These are phyloP conservation scores for Fraxinus americana DNA, from an alignment of 257 asterid genomes.

Conservation along the genomic window DNA sequence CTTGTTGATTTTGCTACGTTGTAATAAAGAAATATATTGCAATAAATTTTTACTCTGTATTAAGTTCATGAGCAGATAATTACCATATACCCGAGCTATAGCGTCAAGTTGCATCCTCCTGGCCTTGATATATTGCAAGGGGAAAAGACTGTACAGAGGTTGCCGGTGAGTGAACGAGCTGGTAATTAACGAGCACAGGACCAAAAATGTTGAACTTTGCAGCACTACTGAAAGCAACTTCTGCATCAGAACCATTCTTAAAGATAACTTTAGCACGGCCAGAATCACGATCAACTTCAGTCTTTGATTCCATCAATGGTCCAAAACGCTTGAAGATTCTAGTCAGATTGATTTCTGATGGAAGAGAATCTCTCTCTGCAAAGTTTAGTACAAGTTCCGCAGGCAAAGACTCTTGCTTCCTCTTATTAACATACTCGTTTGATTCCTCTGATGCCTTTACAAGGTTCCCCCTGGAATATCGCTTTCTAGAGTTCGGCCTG, in stretches of 20 bases:
- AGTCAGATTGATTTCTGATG: slow-evolving; percentile 74
- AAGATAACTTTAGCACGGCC: slow-evolving; percentile 82
- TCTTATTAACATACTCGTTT: slow-evolving; percentile 47
- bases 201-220: slow-evolving; percentile 79
- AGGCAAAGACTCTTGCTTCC: slow-evolving; percentile 66
- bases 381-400: slow-evolving; percentile 84
- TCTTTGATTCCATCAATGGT: slow-evolving; percentile 84
- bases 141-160: slow-evolving; percentile 58
- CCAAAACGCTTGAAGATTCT: slow-evolving; percentile 93
- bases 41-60: neutral
- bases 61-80: slow-evolving; percentile 26
- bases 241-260: slow-evolving; percentile 92
- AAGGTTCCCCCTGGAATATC: slow-evolving; percentile 46
- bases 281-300: slow-evolving; percentile 72
- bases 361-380: slow-evolving; percentile 58
- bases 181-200: slow-evolving; percentile 65
- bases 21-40: neutral
- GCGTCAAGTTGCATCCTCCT: slow-evolving; percentile 52
- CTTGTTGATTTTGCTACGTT: neutral
- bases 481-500: slow-evolving; percentile 57
- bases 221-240: slow-evolving; percentile 80
- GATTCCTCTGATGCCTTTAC: slow-evolving; percentile 36
- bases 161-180: slow-evolving; percentile 75
- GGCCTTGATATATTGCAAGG: slow-evolving; percentile 41
- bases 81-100: slow-evolving; percentile 43